Evolutionary conservation across 225 moss, liverwort and hornwort species (phyloP).

Genomic region (Bryum argenteum): DNA sequence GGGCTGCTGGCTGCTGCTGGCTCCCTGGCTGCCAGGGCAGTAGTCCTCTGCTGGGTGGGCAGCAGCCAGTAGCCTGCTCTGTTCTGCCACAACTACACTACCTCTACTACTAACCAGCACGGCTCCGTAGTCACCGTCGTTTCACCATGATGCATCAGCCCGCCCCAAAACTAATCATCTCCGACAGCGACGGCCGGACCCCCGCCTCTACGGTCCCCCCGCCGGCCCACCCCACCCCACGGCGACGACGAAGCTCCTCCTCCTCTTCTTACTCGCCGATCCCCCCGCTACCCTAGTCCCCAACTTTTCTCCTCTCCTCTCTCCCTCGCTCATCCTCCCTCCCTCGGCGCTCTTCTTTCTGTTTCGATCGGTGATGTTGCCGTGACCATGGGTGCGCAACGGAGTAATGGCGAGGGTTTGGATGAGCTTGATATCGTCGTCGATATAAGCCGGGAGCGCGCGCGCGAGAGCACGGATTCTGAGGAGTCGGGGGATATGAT

Average conservation of each 20-base stretch:
- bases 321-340: neutral
- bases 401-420: constrained; percentile 41
- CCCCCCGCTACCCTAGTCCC: neutral
- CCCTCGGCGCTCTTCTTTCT: neutral
- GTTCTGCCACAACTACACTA: neutral
- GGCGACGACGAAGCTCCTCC: neutral
- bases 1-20: too few species aligned
- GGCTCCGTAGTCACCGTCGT: constrained; percentile 18
- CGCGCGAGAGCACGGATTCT: constrained; percentile 35
- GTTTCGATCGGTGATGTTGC: constrained; percentile 8
- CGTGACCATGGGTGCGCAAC: constrained; percentile 40
- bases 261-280: neutral
- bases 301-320: neutral
- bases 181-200: constrained; percentile 24
- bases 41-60: too few species aligned
- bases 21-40: neutral
- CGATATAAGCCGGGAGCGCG: constrained; percentile 44
- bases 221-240: neutral
- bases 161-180: constrained; percentile 10
- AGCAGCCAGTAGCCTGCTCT: neutral
- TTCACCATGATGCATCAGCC: constrained; percentile 18
- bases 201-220: constrained; percentile 7
- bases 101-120: neutral
- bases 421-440: constrained; percentile 53
- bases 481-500: constrained; percentile 37